phyloP scores from a whole-genome alignment of 805 yeast genomes.

The Starmerella floris region DNA sequence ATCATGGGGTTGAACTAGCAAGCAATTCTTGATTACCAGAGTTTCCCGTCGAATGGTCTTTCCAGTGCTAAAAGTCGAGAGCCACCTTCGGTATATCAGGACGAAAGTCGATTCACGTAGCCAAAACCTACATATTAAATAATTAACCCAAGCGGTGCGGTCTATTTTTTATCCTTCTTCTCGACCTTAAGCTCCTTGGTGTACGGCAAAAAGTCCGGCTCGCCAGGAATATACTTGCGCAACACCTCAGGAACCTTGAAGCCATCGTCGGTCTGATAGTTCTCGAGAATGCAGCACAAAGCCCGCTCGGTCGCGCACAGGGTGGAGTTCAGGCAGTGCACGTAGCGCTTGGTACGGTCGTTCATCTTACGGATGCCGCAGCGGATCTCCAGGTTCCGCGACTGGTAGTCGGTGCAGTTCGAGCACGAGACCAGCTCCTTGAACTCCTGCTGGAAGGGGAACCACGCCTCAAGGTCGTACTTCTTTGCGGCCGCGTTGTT shows the following conservation, averaged over 20 bases:
- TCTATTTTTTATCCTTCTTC: conserved; percentile 20
- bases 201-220: conserved; percentile 91
- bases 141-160: no score
- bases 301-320: conserved; percentile 98
- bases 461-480: conserved; percentile 98
- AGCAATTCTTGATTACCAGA: no score
- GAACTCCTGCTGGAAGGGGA: conserved; percentile 98
- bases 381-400: conserved; percentile 95
- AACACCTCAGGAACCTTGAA: conserved; percentile 85
- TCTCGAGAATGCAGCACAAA: conserved; percentile 89
- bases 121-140: no score
- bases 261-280: conserved; percentile 96
- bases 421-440: conserved; percentile 97
- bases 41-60: no score
- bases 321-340: conserved; percentile 95
- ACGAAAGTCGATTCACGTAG: no score
- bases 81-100: no score
- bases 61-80: no score
- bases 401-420: conserved; percentile 98
- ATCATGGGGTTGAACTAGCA: no score
- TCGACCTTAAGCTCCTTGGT: conserved; percentile 49
- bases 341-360: conserved; percentile 93
- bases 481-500: conserved; percentile 99
- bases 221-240: conserved; percentile 94
- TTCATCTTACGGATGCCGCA: conserved; percentile 94